phyloP scores from a whole-genome alignment of 225 moss, liverwort and hornwort species.

The Bryoerythrophyllum caledonicum region DNA sequence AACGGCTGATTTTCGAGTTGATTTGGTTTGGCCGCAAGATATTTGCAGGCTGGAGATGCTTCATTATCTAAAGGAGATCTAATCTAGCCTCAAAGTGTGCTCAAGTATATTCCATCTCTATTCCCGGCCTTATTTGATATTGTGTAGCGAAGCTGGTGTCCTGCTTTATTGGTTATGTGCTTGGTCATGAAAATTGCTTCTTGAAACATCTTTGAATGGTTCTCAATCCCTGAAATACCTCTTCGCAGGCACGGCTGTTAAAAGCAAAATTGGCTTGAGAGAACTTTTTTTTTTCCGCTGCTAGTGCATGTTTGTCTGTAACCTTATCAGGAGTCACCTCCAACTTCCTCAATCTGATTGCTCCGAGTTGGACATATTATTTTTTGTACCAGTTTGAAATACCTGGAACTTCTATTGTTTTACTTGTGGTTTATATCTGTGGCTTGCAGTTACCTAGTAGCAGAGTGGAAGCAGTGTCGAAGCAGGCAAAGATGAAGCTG shows the following conservation, averaged over 20 bases:
- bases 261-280: constrained; percentile 70
- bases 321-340: neutral
- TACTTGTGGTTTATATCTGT: constrained; percentile 7
- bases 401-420: constrained; percentile 32
- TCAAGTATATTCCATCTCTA: constrained; percentile 31
- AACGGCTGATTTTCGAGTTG: constrained; percentile 21
- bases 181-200: neutral
- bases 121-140: neutral
- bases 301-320: constrained; percentile 9
- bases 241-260: constrained; percentile 71
- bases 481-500: constrained; percentile 28
- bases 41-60: constrained; percentile 79
- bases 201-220: neutral
- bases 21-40: constrained; percentile 34
- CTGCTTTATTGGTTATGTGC: neutral
- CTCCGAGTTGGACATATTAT: neutral
- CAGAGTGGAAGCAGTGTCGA: constrained; percentile 81
- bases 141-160: neutral
- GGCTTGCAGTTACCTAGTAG: constrained; percentile 70
- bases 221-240: neutral
- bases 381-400: neutral
- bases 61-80: constrained; percentile 82
- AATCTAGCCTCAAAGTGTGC: constrained; percentile 55
- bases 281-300: constrained; percentile 26
- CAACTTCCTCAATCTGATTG: neutral